Base-by-base conservation (phyloP, 2,329 filamentous ascomycete species). In the Xylariaceae sp. region DNA sequence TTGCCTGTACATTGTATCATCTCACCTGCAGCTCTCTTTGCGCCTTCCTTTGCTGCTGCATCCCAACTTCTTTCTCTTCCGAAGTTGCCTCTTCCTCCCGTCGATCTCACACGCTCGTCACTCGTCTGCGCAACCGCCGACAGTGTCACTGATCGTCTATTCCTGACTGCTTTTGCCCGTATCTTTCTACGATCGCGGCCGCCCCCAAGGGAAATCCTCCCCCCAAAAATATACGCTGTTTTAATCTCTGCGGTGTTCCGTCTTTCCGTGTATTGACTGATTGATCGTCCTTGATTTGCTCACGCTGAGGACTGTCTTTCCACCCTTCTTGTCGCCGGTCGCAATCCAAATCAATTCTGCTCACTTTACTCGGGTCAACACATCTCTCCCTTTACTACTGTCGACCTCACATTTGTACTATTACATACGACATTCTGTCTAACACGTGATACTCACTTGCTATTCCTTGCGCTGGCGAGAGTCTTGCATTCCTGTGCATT, bases 1-100 rank as follows among this genome's bases (percentile, higher is more conserved):
- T 55, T 47, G 36, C 48, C 61, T 51, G 57, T 59, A 57, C 59
- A 59, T 63, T 51, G 42, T 19, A 19, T 39, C 47, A 47, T 57
- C 63, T 62, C 60, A 55, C 34, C 13, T 38, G 34, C 34, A 4
- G 13, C 34, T 38, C 5, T 38, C 54, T 66, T 66, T 56, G 63
- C 66, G 63, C 66, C 58, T 64, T 67, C 65, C 60, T 66, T 68
- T 63, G 58, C 56, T 59, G 51, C 53, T 54, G 51, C 60, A 60
- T 62, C 59, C 44, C 44, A 22, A 43, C 49, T 58, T 55, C 49
- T 44, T 49, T 53, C 34, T 55, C 49, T 54, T 44, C 46, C 49
- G 22, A 28, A 28, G 22, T 51, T 47, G 52, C 58, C 51, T 44
- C 50, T 60, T 42, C 49, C 55, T 54, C 48, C 31, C 18, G n/a